Percentiles rank a stretch among this genome's conserved stretches.
Conservation (phyloP, 805 yeast species). For the Myxozyma neglecta region DNA sequence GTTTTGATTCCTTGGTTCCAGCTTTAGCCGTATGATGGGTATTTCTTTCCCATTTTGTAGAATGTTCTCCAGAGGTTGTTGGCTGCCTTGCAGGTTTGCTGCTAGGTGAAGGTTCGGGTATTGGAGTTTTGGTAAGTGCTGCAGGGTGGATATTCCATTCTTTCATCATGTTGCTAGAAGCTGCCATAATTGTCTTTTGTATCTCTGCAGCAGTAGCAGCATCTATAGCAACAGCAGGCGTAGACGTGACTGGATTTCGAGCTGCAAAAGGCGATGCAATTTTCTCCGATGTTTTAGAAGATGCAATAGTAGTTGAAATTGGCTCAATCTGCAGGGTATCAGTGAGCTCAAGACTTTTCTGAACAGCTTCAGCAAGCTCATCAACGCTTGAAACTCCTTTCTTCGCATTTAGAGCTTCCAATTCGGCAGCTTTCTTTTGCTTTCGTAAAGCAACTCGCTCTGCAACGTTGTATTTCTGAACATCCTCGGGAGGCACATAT, state of each 20-base stretch:
- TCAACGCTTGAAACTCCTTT: not conserved
- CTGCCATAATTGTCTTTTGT: not conserved
- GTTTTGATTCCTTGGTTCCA: too few relatives aligned
- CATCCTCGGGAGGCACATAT: constrained; percentile 37
- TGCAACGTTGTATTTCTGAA: constrained; percentile 26
- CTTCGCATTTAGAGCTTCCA: not conserved
- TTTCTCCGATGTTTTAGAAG: not conserved
- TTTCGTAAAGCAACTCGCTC: constrained; percentile 21
- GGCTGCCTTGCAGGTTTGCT: constrained; percentile 1
- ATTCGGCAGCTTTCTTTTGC: constrained; percentile 18
- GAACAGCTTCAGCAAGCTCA: not conserved
- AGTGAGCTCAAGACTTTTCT: not conserved
- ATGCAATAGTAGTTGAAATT: not conserved
- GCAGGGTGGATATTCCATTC: not conserved
- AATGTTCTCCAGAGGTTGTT: not conserved
- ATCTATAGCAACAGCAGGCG: not conserved
- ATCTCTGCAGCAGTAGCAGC: not conserved
- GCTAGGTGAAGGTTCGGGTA: not conserved
- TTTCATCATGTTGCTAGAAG: not conserved
- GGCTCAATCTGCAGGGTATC: not conserved
- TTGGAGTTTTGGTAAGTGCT: not conserved
- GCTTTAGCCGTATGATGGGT: not conserved
- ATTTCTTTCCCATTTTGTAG: not conserved
- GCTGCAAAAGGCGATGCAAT: not conserved
- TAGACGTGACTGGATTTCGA: not conserved